Evolutionary conservation across 495 filamentous ascomycete genomes (phyloP), one percentile per base, ranked within the genome.

Genomic region (Aspergillus indologenus): DNA sequence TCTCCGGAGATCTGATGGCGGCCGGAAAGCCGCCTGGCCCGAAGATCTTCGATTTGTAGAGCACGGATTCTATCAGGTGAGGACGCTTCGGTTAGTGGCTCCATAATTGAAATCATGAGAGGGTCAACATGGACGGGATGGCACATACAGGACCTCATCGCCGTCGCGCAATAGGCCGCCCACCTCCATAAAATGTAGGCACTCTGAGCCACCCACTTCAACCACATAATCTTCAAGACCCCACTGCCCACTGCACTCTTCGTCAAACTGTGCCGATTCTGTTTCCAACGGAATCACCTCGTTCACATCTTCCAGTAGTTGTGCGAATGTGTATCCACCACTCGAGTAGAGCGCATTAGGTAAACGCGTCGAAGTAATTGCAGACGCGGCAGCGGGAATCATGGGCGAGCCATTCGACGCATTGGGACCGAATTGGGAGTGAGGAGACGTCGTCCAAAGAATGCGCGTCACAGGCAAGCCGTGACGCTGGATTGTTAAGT

Each of bases 211-310:
- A 3, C 75, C 78, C 4, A 97, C 79, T 69, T 96, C 89, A 26
- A 96, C 92, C 18, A 84, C 85, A 73, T 98, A 98, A 67, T 98
- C 90, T 65, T 98, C 94, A 23, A 98, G 66, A 1, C 92, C 94
- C 89, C 89, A 96, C 58, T 88, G 81, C 15, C 77, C 80, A 54
- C 74, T 74, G 26, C 57, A 65, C 29, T 77, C 73, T 11, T 67
- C 61, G 40, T 76, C 73, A 34, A 76, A 71, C 29, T 71, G 46
- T 18, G 55, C 66, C 3, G 71, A 67, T 34, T 77, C 83, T 44
- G 87, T 88, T 70, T 97, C 94, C 1, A 98, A 80, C 1, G 92
- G 92, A 8, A 97, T 75, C 22, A 90, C 80, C 40, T 91, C 85
- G 66, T 96, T 92, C 50, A 98, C 78, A 54, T 90, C 84, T 60